Evolutionary conservation across 768 basidiomycete genomes (phyloP).

Genomic region (Pulveroboletus sp.): DNA sequence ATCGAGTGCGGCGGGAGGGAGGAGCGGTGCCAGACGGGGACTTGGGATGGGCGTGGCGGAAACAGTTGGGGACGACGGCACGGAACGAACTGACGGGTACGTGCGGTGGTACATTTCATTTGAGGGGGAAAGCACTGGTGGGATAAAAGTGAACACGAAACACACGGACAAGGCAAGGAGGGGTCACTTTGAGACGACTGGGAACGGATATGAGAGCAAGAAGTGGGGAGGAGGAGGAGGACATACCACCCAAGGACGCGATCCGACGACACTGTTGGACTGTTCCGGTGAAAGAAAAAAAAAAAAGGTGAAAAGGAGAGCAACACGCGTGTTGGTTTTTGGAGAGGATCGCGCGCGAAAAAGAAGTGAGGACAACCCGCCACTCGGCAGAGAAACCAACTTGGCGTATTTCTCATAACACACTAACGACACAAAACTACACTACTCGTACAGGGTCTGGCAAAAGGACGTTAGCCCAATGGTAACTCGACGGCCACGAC

Average conservation of each 20-base stretch:
- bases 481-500: not conserved
- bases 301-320: constrained; percentile 4
- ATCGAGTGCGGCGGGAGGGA: constrained; percentile 46
- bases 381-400: constrained; percentile 15
- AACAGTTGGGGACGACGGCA: constrained; percentile 40
- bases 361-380: constrained; percentile 5
- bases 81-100: constrained; percentile 52
- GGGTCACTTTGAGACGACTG: constrained; percentile 22
- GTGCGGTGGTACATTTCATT: constrained; percentile 65
- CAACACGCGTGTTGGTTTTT: constrained; percentile 14
- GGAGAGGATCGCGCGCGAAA: constrained; percentile 7
- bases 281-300: not conserved
- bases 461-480: too few relatives aligned
- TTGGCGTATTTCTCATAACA: too few relatives aligned
- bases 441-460: not conserved
- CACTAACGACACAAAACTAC: too few relatives aligned
- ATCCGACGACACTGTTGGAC: constrained; percentile 1
- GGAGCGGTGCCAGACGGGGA: constrained; percentile 49
- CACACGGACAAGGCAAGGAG: not conserved
- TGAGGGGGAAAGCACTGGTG: constrained; percentile 31
- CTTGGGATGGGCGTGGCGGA: constrained; percentile 18
- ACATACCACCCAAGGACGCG: constrained; percentile 13
- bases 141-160: constrained; percentile 14
- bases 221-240: not conserved
- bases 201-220: not conserved